Conservation (phyloP, 306 rosid genomes). For the Malus asiatica region DNA sequence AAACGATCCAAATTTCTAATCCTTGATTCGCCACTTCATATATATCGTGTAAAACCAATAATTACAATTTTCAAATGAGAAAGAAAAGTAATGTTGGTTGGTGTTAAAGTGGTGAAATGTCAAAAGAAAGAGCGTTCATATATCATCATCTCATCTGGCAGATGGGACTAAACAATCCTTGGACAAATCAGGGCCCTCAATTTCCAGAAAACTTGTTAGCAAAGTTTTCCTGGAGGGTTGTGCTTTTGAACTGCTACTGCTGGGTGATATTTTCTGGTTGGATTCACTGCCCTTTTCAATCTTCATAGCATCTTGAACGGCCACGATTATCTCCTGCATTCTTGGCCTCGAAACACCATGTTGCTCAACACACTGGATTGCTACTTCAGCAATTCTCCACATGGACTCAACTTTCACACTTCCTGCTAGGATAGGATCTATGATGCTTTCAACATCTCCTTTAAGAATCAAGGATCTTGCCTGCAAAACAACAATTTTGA, state of each 20-base stretch:
- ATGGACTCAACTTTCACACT: constrained; percentile 68
- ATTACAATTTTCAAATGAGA: background rate
- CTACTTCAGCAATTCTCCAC: constrained; percentile 88
- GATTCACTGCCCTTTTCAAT: constrained; percentile 52
- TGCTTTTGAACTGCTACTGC: constrained; percentile 42
- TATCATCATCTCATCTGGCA: constrained; percentile 40
- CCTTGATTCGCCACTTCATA: background rate
- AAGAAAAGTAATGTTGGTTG: background rate
- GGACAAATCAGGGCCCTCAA: constrained; percentile 77
- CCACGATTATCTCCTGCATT: constrained; percentile 90
- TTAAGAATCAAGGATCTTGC: constrained; percentile 65
- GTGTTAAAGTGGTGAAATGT: background rate
- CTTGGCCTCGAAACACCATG: constrained; percentile 82
- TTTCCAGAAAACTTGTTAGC: constrained; percentile 84
- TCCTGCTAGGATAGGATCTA: constrained; percentile 55
- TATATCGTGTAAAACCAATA: background rate
- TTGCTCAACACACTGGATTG: constrained; percentile 79
- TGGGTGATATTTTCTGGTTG: constrained; percentile 40
- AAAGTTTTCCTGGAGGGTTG: constrained; percentile 79
- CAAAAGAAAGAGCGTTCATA: background rate
- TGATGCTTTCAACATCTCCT: constrained; percentile 77
- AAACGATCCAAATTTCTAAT: no score
- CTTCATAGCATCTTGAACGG: constrained; percentile 79
- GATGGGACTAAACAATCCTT: constrained; percentile 59
- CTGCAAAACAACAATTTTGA: constrained; percentile 36